Evolutionary conservation across 108 stramenopile species (phyloP).

Genomic region (Phaeodactylum tricornutum): DNA sequence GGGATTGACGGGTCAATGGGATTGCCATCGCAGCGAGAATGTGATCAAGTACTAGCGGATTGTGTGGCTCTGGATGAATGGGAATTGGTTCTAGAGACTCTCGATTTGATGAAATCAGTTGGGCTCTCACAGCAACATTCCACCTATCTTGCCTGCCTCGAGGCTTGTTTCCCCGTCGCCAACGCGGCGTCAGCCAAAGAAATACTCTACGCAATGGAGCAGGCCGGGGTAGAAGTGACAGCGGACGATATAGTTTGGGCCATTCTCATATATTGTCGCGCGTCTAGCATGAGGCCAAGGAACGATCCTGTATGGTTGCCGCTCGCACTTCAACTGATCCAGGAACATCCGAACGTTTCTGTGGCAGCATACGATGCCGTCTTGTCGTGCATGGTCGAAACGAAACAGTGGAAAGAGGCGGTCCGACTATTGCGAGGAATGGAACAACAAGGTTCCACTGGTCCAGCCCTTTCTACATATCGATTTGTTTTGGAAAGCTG

Average conservation of each 20-base stretch:
- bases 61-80: too few relatives aligned
- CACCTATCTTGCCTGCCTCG: too few relatives aligned
- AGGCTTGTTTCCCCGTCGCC: slow-evolving; percentile 14
- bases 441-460: slow-evolving; percentile 15
- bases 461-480: slow-evolving; percentile 41
- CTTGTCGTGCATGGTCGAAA: slow-evolving; percentile 18
- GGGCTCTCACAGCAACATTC: too few relatives aligned
- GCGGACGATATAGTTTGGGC: slow-evolving; percentile 21
- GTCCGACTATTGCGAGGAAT: slow-evolving; percentile 21
- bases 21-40: too few relatives aligned
- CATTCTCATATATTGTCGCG: slow-evolving; percentile 24
- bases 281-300: slow-evolving; percentile 4
- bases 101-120: too few relatives aligned
- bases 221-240: slow-evolving; percentile 12
- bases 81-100: too few relatives aligned
- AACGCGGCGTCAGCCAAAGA: slow-evolving; percentile 22
- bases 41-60: too few relatives aligned
- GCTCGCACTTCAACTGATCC: slow-evolving; percentile 4
- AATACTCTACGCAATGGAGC: slow-evolving; percentile 26
- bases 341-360: slow-evolving; percentile 13
- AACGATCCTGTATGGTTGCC: not conserved
- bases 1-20: too few relatives aligned
- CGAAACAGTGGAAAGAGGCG: slow-evolving; percentile 31
- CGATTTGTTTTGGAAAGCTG: slow-evolving; percentile 50
- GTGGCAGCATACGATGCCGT: slow-evolving; percentile 37